Base-by-base conservation (phyloP, 1,284 basidiomycete species). In the Sporisorium reilianum region DNA sequence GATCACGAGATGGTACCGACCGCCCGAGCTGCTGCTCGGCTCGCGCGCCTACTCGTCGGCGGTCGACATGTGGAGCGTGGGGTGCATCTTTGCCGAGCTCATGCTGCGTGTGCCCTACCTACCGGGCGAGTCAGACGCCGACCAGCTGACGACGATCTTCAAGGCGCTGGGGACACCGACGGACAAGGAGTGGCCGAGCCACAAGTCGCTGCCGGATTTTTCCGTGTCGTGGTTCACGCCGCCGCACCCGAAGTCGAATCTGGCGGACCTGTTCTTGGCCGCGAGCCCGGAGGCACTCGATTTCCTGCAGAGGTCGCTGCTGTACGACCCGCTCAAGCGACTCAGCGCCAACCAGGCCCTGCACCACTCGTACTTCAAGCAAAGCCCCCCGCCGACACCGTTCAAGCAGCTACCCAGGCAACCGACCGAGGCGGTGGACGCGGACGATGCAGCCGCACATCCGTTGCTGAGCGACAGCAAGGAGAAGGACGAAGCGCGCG, bases 1-100 rank as follows among this genome's bases (percentile, higher is more conserved):
- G 65, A 96, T 99, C 83, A 99, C 97, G 7, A 64, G 67, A n/a
- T 99, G 97, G 97, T 99, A 99, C 84, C 91, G 97, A 16, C 94
- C 96, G 4, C 95, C 96, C 10, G 95, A 97, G 84, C 89, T 97
- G 7, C 88, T 97, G 16, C 93, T 94, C 72, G 95, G 94, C 48
- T 89, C 91, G 65, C 88, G 94, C 26, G 92, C 93, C 81, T 97
- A 97, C 85, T 90, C 92, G 78, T 90, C 91, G 1, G 91, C 90
- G 0, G 93, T 96, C 59, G 95, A 97, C 82, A 90, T 94, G 55
- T 97, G 95, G 95, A 94, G 93, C 20, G 91, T 96, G 5, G 95
- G 95, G 0, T 95, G 94, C 80, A 97, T 97, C 77, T 96, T 97
- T 84, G 94, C 94, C 1, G 95, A 97, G 84, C 88, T 97, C 42